Conservation (phyloP, 495 filamentous ascomycete species). For the Talaromyces proteolyticus region DNA sequence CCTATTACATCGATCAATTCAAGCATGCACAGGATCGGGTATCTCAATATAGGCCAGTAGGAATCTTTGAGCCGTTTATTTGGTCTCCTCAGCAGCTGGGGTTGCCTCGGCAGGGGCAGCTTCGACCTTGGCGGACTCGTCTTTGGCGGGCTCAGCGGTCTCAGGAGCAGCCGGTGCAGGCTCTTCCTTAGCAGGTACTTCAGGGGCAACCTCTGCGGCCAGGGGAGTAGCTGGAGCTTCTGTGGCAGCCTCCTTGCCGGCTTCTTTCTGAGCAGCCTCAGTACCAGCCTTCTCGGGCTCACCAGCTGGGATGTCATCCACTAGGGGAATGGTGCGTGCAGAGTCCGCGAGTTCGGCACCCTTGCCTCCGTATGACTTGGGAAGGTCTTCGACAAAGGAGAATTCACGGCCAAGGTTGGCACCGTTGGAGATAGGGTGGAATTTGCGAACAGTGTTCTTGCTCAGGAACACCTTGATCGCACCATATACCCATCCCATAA, state of each 20-base stretch:
- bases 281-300: conserved; percentile 6
- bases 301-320: conserved; percentile 7
- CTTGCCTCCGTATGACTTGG: conserved; percentile 66
- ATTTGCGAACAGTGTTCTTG: conserved; percentile 77
- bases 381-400: conserved; percentile 50
- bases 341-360: conserved; percentile 31
- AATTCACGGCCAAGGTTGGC: conserved; percentile 61
- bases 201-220: conserved; percentile 8
- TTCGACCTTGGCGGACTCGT: conserved; percentile 6
- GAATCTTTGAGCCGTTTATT: conserved; percentile 14
- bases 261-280: conserved; percentile 9
- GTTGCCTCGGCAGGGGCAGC: conserved; percentile 11
- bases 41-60: conserved; percentile 5
- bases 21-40: conserved; percentile 3
- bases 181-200: conserved; percentile 15
- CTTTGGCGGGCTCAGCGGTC: conserved; percentile 13
- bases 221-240: neutral
- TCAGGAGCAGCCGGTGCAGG: no score
- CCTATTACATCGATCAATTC: neutral
- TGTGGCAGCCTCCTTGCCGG: neutral
- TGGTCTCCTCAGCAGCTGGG: conserved; percentile 14
- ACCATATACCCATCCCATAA: conserved; percentile 84
- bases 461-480: conserved; percentile 75
- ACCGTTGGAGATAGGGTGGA: conserved; percentile 75
- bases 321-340: conserved; percentile 22